phyloP scores from a whole-genome alignment of 768 basidiomycete species.

The Pulveroboletus frians region DNA sequence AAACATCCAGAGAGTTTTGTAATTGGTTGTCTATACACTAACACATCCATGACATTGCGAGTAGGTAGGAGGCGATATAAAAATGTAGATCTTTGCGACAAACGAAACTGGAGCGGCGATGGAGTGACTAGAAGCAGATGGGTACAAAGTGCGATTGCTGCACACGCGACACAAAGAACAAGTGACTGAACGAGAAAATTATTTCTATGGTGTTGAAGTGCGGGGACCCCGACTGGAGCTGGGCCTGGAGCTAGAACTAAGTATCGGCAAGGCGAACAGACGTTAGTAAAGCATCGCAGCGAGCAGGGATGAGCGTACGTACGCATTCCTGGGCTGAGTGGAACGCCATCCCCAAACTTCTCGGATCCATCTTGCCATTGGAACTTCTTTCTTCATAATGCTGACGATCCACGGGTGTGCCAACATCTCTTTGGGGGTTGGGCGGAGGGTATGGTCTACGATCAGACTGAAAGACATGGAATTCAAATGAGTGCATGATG shows the following conservation, averaged over 20 bases:
- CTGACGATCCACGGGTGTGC: conserved; percentile 77
- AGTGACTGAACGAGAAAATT: neutral
- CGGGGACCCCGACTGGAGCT: conserved; percentile 28
- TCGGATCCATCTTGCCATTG: conserved; percentile 86
- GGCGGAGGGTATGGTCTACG: conserved; percentile 62
- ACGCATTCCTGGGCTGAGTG: conserved; percentile 28
- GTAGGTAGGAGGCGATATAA: conserved; percentile 6
- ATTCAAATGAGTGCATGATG: neutral
- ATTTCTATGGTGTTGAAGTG: conserved; percentile 23
- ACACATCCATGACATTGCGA: conserved; percentile 12
- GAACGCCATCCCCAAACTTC: conserved; percentile 78
- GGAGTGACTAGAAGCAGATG: conserved; percentile 12
- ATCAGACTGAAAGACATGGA: conserved; percentile 49
- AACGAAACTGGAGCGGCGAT: conserved; percentile 11
- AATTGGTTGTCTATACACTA: conserved; percentile 18
- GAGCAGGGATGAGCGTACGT: conserved; percentile 1
- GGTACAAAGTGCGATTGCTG: conserved; percentile 21
- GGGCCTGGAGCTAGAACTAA: conserved; percentile 25
- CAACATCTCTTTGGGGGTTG: conserved; percentile 79
- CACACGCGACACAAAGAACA: conserved; percentile 9
- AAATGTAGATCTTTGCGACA: conserved; percentile 17
- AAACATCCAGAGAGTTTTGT: conserved; percentile 4
- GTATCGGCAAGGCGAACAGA: neutral
- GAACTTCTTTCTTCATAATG: conserved; percentile 75
- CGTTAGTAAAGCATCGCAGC: neutral